Base-by-base conservation (phyloP, 2,329 filamentous ascomycete genomes). In the Penicillium sp. region DNA sequence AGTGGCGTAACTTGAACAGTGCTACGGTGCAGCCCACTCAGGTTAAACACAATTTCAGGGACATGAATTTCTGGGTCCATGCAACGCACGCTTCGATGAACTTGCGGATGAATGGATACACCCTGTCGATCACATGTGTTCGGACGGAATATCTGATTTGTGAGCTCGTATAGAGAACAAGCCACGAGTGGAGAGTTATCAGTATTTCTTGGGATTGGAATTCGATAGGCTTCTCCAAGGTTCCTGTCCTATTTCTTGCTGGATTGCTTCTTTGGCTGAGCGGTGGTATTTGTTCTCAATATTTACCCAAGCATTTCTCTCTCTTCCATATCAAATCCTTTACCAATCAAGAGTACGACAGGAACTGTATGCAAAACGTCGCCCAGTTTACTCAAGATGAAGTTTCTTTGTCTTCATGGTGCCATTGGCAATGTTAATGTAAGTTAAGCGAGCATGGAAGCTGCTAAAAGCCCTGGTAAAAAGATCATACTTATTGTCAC, bases 371-470 rank as follows among this genome's bases (percentile, higher is more conserved):
- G 55, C 57, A 37, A 42, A 57, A 4, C 73, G 33, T 54, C n/a
- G 46, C 22, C 30, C 22, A 38, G 52, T 49, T 57, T 60, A 35
- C 48, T 19, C 54, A 65, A 11, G 42, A 72, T 73, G 71, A 62
- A 66, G 26, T 71, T 71, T 52, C 33, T 72, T 19, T 72, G 71
- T 52, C 65, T 72, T 38, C 71, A 72, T 48, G 71, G 71, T 49
- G 67, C 69, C 45, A 71, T 71, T 64, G 68, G 68, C 58, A 73
- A 71, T 46, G 56, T 68, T 14, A 63, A 73, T 48, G 71, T 73
- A 54, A 14, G 70, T 65, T 22, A 28, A 48, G 2, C 22, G 13
- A 22, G 37, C 8, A 38, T 35, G 6, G 8, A 3, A 52, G 49
- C 8, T 16, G 26, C 14, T 14, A 4, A 25, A 30, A 35, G 3